These are phyloP conservation scores for Epithemia pelagica DNA, from an alignment of 108 stramenopile genomes.

Conservation along the genomic window DNA sequence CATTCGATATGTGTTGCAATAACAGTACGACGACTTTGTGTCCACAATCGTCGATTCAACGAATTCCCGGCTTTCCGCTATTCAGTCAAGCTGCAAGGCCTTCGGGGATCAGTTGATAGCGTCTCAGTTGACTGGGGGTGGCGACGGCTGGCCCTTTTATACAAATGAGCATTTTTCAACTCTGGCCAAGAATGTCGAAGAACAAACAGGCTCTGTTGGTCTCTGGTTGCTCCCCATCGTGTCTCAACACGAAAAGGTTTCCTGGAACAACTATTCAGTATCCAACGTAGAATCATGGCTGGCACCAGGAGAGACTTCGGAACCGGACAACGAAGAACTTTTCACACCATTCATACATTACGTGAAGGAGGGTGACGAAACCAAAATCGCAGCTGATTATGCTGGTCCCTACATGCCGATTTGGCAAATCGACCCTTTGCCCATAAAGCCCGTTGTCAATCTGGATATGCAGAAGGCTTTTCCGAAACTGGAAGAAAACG, in stretches of 20 bases:
- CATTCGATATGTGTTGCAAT: too few species aligned
- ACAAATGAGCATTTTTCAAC: neutral
- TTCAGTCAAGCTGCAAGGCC: neutral
- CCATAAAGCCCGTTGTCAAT: neutral
- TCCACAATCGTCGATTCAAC: neutral
- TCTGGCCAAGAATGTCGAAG: neutral
- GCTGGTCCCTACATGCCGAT: conserved; percentile 6
- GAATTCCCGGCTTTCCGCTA: neutral
- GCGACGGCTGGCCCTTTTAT: neutral
- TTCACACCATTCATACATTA: neutral
- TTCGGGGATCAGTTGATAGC: neutral
- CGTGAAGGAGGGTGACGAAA: neutral
- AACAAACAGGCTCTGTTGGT: neutral
- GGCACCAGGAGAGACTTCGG: neutral
- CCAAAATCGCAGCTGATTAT: neutral
- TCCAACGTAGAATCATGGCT: neutral
- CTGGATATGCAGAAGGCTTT: neutral
- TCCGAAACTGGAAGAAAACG: neutral
- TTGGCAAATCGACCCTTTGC: conserved; percentile 24
- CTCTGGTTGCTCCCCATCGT: neutral
- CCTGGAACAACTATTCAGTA: conserved; percentile 2
- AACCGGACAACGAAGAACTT: neutral
- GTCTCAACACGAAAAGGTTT: conserved; percentile 1
- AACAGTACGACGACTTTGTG: neutral
- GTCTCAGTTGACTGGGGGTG: neutral